phyloP scores from a whole-genome alignment of 257 asterid species.

The Rehmannia glutinosa region DNA sequence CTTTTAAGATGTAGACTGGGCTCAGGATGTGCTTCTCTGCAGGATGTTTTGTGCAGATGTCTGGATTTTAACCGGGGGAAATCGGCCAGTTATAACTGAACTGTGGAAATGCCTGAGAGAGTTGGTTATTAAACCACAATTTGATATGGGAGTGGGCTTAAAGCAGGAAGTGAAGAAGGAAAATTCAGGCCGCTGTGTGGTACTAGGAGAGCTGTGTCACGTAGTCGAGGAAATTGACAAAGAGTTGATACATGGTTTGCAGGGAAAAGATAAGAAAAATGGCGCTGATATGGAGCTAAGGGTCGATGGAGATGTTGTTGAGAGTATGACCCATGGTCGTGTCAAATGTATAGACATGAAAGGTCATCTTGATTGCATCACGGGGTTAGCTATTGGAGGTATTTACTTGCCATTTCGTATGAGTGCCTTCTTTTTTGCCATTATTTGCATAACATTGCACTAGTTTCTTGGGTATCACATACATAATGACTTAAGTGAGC shows the following conservation, averaged over 20 bases:
- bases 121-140: constrained; percentile 38
- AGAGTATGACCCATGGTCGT: constrained; percentile 41
- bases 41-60: constrained; percentile 49
- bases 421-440: constrained; percentile 2
- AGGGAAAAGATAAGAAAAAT: constrained; percentile 25
- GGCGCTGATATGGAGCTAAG: constrained; percentile 22
- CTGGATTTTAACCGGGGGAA: constrained; percentile 49
- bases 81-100: constrained; percentile 54
- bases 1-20: constrained; percentile 46
- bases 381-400: constrained; percentile 85
- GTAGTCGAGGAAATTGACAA: constrained; percentile 22
- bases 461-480: background rate
- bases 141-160: constrained; percentile 27
- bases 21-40: constrained; percentile 27
- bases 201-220: constrained; percentile 49
- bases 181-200: constrained; percentile 29
- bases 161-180: constrained; percentile 20
- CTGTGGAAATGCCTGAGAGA: constrained; percentile 63
- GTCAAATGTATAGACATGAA: constrained; percentile 62
- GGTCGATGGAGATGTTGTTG: constrained; percentile 39
- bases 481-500: background rate
- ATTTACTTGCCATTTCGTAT: constrained; percentile 8
- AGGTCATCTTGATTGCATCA: constrained; percentile 73
- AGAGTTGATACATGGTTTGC: constrained; percentile 18
- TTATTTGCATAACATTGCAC: background rate